phyloP scores from a whole-genome alignment of 75 land plant species.

The Picea sitchensis region DNA sequence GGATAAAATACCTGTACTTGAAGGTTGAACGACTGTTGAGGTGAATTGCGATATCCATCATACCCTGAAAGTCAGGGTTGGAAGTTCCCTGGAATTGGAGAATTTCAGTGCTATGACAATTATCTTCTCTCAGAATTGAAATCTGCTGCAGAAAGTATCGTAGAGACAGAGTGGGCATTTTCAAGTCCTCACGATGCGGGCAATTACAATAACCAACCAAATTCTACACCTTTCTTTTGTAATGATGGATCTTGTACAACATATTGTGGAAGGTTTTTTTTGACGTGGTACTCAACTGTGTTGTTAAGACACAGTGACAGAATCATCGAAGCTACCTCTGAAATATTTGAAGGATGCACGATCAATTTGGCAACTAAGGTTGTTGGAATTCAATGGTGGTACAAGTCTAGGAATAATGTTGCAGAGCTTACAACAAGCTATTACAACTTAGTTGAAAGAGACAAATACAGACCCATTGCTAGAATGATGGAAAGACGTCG shows the following conservation, averaged over 20 bases:
- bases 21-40: too few species aligned
- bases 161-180: slow-evolving; percentile 56
- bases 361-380: slow-evolving; percentile 69
- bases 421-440: slow-evolving; percentile 71
- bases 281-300: slow-evolving; percentile 78
- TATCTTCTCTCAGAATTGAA: slow-evolving; percentile 54
- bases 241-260: slow-evolving; percentile 43
- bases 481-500: slow-evolving; percentile 53
- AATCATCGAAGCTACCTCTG: slow-evolving; percentile 65
- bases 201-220: slow-evolving; percentile 53
- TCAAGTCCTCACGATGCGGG: slow-evolving; percentile 58
- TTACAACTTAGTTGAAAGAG: slow-evolving; percentile 54
- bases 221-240: slow-evolving; percentile 52
- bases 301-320: slow-evolving; percentile 60
- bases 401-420: too few species aligned
- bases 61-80: too few species aligned
- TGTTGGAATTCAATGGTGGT: too few species aligned
- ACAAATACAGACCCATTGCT: slow-evolving; percentile 57
- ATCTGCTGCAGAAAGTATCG: slow-evolving; percentile 32
- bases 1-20: too few species aligned
- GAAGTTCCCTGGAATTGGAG: too few species aligned
- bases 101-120: slow-evolving; percentile 89
- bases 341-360: slow-evolving; percentile 43
- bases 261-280: slow-evolving; percentile 65
- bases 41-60: too few species aligned